Conservation (phyloP, 2,329 filamentous ascomycete genomes). For the Lecanoromycetidae sp. region DNA sequence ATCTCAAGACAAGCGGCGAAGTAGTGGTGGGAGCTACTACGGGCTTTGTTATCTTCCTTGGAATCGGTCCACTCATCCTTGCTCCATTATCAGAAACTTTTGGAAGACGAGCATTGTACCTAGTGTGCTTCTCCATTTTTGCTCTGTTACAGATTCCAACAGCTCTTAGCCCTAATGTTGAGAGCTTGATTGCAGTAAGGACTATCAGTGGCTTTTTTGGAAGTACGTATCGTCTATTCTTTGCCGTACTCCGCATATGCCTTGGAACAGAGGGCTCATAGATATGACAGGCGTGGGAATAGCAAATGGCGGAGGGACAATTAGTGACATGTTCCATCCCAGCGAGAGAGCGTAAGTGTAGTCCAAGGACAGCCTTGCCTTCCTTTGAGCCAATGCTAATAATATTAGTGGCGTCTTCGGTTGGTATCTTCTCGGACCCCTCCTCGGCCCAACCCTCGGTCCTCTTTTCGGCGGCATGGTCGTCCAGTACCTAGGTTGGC, state of each 20-base stretch:
- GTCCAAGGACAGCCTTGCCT: slow-evolving; percentile 30
- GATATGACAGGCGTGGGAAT: slow-evolving; percentile 30
- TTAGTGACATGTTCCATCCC: slow-evolving; percentile 40
- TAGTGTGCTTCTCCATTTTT: slow-evolving; percentile 35
- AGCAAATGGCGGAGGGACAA: slow-evolving; percentile 40
- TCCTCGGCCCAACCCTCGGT: slow-evolving; percentile 35
- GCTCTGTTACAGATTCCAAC: slow-evolving; percentile 36
- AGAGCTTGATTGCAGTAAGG: slow-evolving; percentile 32
- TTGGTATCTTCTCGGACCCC: slow-evolving; percentile 41
- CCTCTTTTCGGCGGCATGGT: slow-evolving; percentile 32
- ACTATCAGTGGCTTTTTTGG: slow-evolving; percentile 40
- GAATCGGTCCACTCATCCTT: slow-evolving; percentile 35
- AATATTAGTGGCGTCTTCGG: slow-evolving; percentile 32
- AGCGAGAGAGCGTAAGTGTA: slow-evolving; percentile 35
- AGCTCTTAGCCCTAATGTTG: slow-evolving; percentile 37
- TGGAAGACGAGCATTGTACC: slow-evolving; percentile 34
- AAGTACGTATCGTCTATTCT: slow-evolving; percentile 19
- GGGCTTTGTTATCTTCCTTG: slow-evolving; percentile 39
- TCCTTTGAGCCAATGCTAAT: slow-evolving; percentile 25
- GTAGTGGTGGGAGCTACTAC: slow-evolving; percentile 39
- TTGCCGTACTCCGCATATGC: not conserved
- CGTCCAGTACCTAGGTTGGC: slow-evolving; percentile 25
- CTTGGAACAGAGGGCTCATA: not conserved
- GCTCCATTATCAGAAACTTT: slow-evolving; percentile 38
- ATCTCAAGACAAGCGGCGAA: slow-evolving; percentile 31